Percentiles rank a stretch among this genome's conserved stretches.
phyloP scores from a whole-genome alignment of 805 yeast species.

The Candida boleticola region DNA sequence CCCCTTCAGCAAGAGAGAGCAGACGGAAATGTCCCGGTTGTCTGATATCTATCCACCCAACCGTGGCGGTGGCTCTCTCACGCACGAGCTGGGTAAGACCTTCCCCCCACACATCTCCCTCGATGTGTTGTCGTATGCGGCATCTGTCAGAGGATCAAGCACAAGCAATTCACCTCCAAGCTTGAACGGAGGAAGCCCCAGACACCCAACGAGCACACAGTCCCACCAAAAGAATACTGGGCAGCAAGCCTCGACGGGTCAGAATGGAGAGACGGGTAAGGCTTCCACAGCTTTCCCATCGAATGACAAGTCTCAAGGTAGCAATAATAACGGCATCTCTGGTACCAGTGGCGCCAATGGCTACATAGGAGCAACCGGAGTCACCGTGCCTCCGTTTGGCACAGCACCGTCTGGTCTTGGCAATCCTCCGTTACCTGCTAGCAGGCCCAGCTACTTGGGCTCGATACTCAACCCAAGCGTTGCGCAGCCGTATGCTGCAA shows the following conservation, averaged over 20 bases:
- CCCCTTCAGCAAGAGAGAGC: slow-evolving; percentile 13
- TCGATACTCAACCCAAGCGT: slow-evolving; percentile 1
- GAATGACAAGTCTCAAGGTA: background rate
- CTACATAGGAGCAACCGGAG: background rate
- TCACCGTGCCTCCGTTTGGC: background rate
- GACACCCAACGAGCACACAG: background rate
- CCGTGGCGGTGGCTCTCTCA: slow-evolving; percentile 6
- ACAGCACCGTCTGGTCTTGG: background rate
- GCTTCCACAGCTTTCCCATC: background rate
- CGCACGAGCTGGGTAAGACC: slow-evolving; percentile 8
- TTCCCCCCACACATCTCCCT: slow-evolving; percentile 27
- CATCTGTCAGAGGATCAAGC: slow-evolving; percentile 26
- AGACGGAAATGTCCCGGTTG: slow-evolving; percentile 18
- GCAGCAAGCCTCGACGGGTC: background rate
- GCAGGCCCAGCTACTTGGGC: background rate
- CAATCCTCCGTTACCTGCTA: background rate
- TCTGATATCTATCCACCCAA: slow-evolving; percentile 7
- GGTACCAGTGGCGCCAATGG: background rate
- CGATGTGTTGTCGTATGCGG: slow-evolving; percentile 42
- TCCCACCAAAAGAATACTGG: background rate
- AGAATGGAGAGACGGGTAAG: background rate
- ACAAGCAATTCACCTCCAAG: background rate
- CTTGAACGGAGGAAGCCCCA: background rate
- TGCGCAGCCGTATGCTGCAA: background rate
- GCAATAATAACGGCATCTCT: background rate